phyloP scores from a whole-genome alignment of 1,139 yeast species.

The Saccharomyces hybrid region DNA sequence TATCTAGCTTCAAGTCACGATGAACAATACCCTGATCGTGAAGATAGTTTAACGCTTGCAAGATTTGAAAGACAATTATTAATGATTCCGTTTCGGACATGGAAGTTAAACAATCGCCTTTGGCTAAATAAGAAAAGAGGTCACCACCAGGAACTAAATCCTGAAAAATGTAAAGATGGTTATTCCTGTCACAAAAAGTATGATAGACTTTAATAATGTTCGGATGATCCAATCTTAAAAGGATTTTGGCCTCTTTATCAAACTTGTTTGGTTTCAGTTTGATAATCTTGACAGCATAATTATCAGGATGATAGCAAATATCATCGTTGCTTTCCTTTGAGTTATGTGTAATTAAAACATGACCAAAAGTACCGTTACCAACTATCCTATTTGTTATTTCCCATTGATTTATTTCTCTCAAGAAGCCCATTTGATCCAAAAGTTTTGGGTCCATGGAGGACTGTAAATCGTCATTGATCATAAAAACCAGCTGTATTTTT shows the following conservation, averaged over 20 bases:
- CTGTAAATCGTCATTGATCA: slow-evolving; percentile 14
- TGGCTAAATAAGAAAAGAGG: slow-evolving; percentile 50
- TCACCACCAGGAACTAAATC: slow-evolving; percentile 59
- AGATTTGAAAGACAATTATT: slow-evolving; percentile 48
- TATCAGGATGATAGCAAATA: slow-evolving; percentile 13
- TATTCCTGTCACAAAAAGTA: slow-evolving; percentile 34
- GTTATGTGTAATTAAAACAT: slow-evolving; percentile 33
- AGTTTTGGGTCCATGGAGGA: slow-evolving; percentile 6
- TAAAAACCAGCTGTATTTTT: slow-evolving; percentile 3
- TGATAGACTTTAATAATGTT: slow-evolving; percentile 41
- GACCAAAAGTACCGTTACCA: slow-evolving; percentile 60
- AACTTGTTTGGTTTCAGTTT: slow-evolving; percentile 30
- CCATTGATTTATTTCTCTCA: slow-evolving; percentile 36
- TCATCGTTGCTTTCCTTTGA: background rate
- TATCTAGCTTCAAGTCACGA: slow-evolving; percentile 52
- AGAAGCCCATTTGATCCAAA: slow-evolving; percentile 20
- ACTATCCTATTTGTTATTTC: slow-evolving; percentile 37
- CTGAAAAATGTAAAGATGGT: slow-evolving; percentile 43
- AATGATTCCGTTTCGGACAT: slow-evolving; percentile 49
- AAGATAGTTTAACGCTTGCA: slow-evolving; percentile 47
- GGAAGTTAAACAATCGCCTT: slow-evolving; percentile 36
- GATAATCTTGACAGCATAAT: slow-evolving; percentile 49
- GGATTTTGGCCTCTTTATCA: slow-evolving; percentile 39
- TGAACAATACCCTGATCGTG: slow-evolving; percentile 47
- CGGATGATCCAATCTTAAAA: slow-evolving; percentile 38